Base-by-base conservation (phyloP, 2,329 filamentous ascomycete genomes). In the Pseudogymnoascus sp. region DNA sequence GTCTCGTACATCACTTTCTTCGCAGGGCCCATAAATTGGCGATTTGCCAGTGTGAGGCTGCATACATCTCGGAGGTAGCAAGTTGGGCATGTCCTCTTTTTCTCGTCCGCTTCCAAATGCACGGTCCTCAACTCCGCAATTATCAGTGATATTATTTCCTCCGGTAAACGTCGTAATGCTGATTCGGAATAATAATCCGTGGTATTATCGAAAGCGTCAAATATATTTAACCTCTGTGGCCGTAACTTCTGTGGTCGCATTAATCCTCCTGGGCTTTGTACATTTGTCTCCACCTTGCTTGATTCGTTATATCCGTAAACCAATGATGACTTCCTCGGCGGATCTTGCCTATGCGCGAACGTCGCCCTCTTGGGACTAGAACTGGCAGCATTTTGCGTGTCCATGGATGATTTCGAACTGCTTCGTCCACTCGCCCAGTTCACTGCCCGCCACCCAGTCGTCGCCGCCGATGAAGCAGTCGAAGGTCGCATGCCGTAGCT, bases 61-160 rank as follows among this genome's bases (percentile, higher is more conserved):
- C 78, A 81, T 31, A 80, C 72, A 66, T 87, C 84, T 58, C 84
- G 77, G 81, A 85, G 84, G 81, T 82, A 85, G 70, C 84, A 87
- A 15, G 84, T 86, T 13, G 83, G 78, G 68, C 84, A 87, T 70
- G 82, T 84, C 35, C 73, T 72, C 64, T 78, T 59, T 35, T 59
- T 37, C 24, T 37, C 37, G 21, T 26, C 26, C 11, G 57, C 37
- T 5, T 70, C 72, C 10, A 85, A 68, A 68, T 87, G 84, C 11
- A 78, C 69, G 37, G 75, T 73, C 68, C 78, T 81, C 15, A 87
- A 71, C 60, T 80, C 77, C 39, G 76, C 76, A 35, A 86, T 68
- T n/a, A 86, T 80, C 35, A 83, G 72, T 59, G 80, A 76, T 50
- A 87, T 70, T 1, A 87, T 81, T 67, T 85, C 83, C n/a, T 78